Percentiles rank a stretch among this genome's conserved stretches.
phyloP scores from a whole-genome alignment of 139 green algal genomes.

The Coelastrella sp. region DNA sequence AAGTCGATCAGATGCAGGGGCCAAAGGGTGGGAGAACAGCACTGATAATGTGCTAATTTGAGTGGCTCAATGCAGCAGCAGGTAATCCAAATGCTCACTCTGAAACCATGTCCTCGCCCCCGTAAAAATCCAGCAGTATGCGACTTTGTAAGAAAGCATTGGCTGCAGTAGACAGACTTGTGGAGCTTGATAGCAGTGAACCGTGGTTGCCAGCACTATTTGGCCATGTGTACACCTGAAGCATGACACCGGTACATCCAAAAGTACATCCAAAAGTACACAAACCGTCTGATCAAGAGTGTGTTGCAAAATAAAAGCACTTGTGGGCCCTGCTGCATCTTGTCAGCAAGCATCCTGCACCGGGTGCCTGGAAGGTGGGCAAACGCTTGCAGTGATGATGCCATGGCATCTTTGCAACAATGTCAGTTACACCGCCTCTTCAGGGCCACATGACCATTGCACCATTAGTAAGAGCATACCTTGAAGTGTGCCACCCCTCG shows the following conservation, averaged over 20 bases:
- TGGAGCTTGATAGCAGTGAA: conserved; percentile 12
- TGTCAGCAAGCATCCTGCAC: too few relatives aligned
- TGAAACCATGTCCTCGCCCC: not conserved
- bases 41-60: too few relatives aligned
- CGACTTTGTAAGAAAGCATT: not conserved
- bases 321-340: too few relatives aligned
- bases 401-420: too few relatives aligned
- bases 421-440: too few relatives aligned
- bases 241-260: not conserved
- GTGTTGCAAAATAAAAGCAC: too few relatives aligned
- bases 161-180: conserved; percentile 4
- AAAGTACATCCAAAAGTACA: not conserved
- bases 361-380: too few relatives aligned
- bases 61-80: not conserved
- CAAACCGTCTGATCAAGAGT: too few relatives aligned
- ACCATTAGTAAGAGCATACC: not conserved
- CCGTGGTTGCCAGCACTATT: not conserved
- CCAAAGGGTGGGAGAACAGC: too few relatives aligned
- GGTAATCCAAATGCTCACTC: not conserved
- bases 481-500: not conserved
- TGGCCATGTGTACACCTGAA: not conserved
- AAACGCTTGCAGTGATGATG: too few relatives aligned
- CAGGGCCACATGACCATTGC: not conserved
- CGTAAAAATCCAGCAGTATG: not conserved
- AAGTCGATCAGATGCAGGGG: too few relatives aligned